phyloP scores from a whole-genome alignment of 441 rosid species.

The Dalechampia spathulata region DNA sequence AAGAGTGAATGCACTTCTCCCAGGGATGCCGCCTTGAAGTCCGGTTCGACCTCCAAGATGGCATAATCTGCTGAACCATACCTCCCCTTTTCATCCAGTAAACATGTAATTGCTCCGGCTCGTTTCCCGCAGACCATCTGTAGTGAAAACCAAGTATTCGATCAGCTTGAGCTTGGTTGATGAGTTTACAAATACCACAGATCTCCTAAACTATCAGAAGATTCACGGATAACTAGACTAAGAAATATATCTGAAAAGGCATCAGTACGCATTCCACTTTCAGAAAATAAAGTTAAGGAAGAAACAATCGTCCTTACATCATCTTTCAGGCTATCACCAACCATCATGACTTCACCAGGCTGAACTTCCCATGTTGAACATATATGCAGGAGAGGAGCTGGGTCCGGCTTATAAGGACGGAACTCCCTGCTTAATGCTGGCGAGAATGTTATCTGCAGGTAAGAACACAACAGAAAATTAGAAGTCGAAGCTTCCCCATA shows the following conservation, averaged over 20 bases:
- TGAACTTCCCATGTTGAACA: conserved; percentile 76
- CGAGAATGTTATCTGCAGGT: conserved; percentile 49
- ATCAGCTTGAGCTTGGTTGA: conserved; percentile 5
- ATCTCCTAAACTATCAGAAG: neutral
- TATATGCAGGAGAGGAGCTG: conserved; percentile 82
- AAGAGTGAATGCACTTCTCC: conserved; percentile 45
- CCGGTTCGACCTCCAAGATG: conserved; percentile 43
- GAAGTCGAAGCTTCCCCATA: neutral
- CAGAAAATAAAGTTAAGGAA: neutral
- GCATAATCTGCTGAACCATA: conserved; percentile 49
- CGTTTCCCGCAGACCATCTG: conserved; percentile 83
- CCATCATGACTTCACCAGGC: conserved; percentile 84
- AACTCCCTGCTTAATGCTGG: conserved; percentile 96
- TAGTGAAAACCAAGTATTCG: conserved; percentile 9
- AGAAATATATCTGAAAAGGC: too few species aligned
- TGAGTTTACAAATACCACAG: neutral
- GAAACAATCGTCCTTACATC: conserved; percentile 43
- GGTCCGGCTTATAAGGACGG: conserved; percentile 86
- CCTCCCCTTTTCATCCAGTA: conserved; percentile 77
- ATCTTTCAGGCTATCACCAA: conserved; percentile 96
- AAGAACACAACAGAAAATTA: conserved; percentile 1
- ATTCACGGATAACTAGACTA: too few species aligned
- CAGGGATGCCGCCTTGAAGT: conserved; percentile 70
- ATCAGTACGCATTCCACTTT: neutral
- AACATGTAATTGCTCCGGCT: conserved; percentile 80